Conservation (phyloP, 2,329 filamentous ascomycete genomes). For the Fonsecaea multimorphosa region DNA sequence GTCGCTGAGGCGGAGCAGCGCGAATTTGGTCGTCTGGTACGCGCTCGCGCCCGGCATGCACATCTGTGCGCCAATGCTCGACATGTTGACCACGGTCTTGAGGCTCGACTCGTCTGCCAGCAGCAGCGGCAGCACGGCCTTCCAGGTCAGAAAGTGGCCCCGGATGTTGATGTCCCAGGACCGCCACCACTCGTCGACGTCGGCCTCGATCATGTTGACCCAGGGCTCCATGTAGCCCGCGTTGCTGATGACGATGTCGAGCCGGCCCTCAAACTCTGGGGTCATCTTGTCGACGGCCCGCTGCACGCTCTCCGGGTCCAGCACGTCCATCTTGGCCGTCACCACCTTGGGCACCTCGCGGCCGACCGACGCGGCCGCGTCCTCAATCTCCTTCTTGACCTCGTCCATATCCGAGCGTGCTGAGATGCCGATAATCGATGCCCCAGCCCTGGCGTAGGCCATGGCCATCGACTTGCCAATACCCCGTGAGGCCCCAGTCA, state of each 20-base stretch:
- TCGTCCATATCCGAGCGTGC: slow-evolving; percentile 1
- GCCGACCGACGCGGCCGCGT: neutral
- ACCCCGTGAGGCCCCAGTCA: neutral
- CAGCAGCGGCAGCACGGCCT: slow-evolving; percentile 42
- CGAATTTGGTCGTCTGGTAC: slow-evolving; percentile 57
- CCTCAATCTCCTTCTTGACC: neutral
- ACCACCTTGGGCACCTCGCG: slow-evolving; percentile 2
- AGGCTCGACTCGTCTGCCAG: slow-evolving; percentile 35
- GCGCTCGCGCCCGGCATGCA: slow-evolving; percentile 47
- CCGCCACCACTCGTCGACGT: slow-evolving; percentile 35
- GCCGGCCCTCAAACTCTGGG: slow-evolving; percentile 39
- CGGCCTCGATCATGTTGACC: slow-evolving; percentile 24
- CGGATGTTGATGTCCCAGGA: slow-evolving; percentile 37
- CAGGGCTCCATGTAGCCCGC: slow-evolving; percentile 38
- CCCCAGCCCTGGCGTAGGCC: neutral
- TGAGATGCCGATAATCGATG: neutral
- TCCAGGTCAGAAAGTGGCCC: slow-evolving; percentile 28
- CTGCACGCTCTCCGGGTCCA: slow-evolving; percentile 37
- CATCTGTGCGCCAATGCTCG: slow-evolving; percentile 50
- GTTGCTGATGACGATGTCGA: slow-evolving; percentile 47
- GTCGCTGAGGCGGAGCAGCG: slow-evolving; percentile 53
- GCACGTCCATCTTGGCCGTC: neutral
- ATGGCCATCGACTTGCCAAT: neutral
- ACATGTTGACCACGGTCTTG: slow-evolving; percentile 46
- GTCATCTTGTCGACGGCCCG: slow-evolving; percentile 40